Percentiles rank a stretch among this genome's conserved stretches.
phyloP scores from a whole-genome alignment of 345 rosid species.

The Lumnitzera littorea region DNA sequence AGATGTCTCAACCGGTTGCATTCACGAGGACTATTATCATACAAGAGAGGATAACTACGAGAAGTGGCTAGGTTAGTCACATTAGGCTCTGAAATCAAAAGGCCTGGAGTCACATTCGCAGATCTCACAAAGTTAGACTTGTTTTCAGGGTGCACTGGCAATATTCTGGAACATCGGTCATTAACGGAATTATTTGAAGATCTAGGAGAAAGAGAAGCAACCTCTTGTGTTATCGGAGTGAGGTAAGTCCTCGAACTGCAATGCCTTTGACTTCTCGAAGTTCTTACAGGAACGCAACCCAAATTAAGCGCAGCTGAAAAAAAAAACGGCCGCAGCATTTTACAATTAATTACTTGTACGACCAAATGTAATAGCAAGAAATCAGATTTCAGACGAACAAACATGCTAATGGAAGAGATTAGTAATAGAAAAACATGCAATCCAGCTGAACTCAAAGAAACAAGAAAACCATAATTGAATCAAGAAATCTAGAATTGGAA shows the following conservation, averaged over 20 bases:
- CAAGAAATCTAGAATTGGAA: background rate
- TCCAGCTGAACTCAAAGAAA: background rate
- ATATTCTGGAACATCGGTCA: constrained; percentile 27
- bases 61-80: constrained; percentile 23
- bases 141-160: constrained; percentile 19
- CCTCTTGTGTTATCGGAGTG: constrained; percentile 52
- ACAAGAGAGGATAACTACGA: constrained; percentile 30
- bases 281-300: constrained; percentile 87
- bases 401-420: background rate
- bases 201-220: constrained; percentile 28
- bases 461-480: constrained; percentile 3
- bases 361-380: background rate
- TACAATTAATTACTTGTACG: background rate
- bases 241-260: constrained; percentile 78
- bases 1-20: constrained; percentile 21
- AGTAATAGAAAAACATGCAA: background rate
- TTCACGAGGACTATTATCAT: constrained; percentile 23
- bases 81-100: constrained; percentile 17
- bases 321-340: background rate
- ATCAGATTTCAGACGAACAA: background rate
- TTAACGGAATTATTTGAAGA: constrained; percentile 21
- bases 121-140: constrained; percentile 25
- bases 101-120: constrained; percentile 10
- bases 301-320: constrained; percentile 82
- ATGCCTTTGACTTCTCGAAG: constrained; percentile 97